These are phyloP conservation scores for Exophiala oligosperma DNA, from an alignment of 2,329 filamentous ascomycete genomes.

Conservation along the genomic window DNA sequence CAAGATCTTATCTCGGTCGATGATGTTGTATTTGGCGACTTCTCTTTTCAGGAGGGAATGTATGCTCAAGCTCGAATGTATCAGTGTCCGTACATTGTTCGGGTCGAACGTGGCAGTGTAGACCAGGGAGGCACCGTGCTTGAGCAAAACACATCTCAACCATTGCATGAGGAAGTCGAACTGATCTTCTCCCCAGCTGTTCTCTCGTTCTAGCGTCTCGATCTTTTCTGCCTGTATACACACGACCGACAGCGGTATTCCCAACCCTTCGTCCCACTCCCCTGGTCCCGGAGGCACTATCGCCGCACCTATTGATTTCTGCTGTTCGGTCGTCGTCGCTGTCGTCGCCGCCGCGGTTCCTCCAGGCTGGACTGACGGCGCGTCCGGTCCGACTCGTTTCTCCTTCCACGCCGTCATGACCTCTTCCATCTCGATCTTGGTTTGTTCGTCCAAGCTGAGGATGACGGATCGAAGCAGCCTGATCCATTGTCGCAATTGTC, in stretches of 20 bases:
- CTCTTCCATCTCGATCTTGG: slow-evolving; percentile 82
- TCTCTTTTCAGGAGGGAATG: slow-evolving; percentile 78
- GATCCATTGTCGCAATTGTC: slow-evolving; percentile 87
- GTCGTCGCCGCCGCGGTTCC: slow-evolving; percentile 57
- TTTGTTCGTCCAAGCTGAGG: slow-evolving; percentile 70
- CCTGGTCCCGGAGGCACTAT: slow-evolving; percentile 71
- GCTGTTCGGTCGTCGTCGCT: slow-evolving; percentile 51
- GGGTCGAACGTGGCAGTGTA: slow-evolving; percentile 77
- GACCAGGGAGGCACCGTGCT: slow-evolving; percentile 83
- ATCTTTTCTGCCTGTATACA: slow-evolving; percentile 91
- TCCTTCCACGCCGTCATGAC: slow-evolving; percentile 79
- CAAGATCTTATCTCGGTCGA: slow-evolving; percentile 90
- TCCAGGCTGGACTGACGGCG: slow-evolving; percentile 60
- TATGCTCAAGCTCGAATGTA: slow-evolving; percentile 84
- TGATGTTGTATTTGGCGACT: slow-evolving; percentile 83
- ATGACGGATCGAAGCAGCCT: slow-evolving; percentile 77
- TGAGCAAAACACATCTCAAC: slow-evolving; percentile 82
- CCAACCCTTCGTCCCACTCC: slow-evolving; percentile 89
- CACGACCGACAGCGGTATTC: slow-evolving; percentile 87
- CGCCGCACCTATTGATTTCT: slow-evolving; percentile 6
- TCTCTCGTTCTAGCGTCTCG: slow-evolving; percentile 82
- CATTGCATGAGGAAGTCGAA: slow-evolving; percentile 96
- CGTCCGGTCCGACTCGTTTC: slow-evolving; percentile 55
- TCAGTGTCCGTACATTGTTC: slow-evolving; percentile 74
- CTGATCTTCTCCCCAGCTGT: slow-evolving; percentile 92